phyloP scores from a whole-genome alignment of 768 basidiomycete genomes.

The Calocera cornea region DNA sequence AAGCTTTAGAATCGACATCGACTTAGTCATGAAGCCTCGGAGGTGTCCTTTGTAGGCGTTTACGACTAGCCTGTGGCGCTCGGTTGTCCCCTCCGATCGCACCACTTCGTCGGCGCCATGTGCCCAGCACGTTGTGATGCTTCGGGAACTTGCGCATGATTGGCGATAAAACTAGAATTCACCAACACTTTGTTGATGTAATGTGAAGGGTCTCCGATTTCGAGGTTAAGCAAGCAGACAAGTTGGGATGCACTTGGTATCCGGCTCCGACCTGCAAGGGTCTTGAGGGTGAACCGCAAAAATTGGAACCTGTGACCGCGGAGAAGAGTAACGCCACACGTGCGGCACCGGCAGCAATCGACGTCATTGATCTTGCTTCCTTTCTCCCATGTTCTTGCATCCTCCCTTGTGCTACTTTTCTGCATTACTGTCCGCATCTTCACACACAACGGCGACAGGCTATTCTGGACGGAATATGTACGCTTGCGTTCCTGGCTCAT shows the following conservation, averaged over 20 bases:
- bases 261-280: neutral
- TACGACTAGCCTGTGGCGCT: neutral
- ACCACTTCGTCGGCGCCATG: neutral
- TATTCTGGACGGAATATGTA: neutral
- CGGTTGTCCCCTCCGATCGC: neutral
- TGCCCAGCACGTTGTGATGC: neutral
- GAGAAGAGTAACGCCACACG: constrained; percentile 4
- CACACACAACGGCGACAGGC: neutral
- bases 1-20: too few species aligned
- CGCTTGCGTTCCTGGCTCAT: neutral
- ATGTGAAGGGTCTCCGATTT: neutral
- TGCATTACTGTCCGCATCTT: neutral
- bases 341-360: constrained; percentile 3
- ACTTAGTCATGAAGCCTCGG: too few species aligned
- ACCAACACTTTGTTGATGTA: neutral
- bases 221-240: neutral
- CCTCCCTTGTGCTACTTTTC: neutral
- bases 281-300: neutral
- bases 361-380: neutral
- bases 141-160: neutral
- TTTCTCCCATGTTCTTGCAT: neutral
- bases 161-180: neutral
- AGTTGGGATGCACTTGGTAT: neutral
- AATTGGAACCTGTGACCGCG: neutral
- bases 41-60: too few species aligned